These are phyloP conservation scores for Cercospora canescens DNA, from an alignment of 2,329 filamentous ascomycete species.

Conservation along the genomic window DNA sequence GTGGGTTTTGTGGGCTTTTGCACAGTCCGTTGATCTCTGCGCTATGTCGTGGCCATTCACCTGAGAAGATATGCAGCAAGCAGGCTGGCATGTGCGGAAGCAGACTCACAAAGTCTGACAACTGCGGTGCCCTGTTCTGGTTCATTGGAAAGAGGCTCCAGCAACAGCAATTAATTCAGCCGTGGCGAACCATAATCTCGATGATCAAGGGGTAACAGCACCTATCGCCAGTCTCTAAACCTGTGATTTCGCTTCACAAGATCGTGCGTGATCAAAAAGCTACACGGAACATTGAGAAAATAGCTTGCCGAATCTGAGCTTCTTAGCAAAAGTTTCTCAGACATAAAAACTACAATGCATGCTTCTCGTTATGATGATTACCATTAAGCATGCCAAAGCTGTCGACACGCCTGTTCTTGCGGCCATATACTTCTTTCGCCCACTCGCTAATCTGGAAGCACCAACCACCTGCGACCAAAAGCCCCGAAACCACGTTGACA, in stretches of 20 bases:
- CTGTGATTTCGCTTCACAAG: background rate
- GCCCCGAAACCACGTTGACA: slow-evolving; percentile 87
- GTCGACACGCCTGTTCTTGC: slow-evolving; percentile 21
- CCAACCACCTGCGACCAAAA: slow-evolving; percentile 93
- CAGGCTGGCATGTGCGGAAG: background rate
- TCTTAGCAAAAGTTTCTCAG: slow-evolving; percentile 51
- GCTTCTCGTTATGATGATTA: slow-evolving; percentile 22
- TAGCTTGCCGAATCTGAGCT: slow-evolving; percentile 47
- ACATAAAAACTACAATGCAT: slow-evolving; percentile 28
- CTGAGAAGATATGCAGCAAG: background rate
- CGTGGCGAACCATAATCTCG: background rate
- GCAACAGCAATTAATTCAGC: background rate
- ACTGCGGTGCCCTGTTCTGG: too few species aligned
- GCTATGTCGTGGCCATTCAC: background rate
- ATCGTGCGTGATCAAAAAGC: background rate
- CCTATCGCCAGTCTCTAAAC: background rate
- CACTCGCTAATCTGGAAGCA: slow-evolving; percentile 82
- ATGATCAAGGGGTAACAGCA: background rate
- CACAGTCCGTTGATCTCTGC: background rate
- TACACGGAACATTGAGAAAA: background rate
- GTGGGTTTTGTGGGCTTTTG: background rate
- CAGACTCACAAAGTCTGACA: background rate
- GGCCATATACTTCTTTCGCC: slow-evolving; percentile 49
- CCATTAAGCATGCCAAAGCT: slow-evolving; percentile 28
- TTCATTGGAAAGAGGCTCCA: background rate